These are phyloP conservation scores for Boletus smithii DNA, from an alignment of 1,284 basidiomycete genomes.

Conservation along the genomic window DNA sequence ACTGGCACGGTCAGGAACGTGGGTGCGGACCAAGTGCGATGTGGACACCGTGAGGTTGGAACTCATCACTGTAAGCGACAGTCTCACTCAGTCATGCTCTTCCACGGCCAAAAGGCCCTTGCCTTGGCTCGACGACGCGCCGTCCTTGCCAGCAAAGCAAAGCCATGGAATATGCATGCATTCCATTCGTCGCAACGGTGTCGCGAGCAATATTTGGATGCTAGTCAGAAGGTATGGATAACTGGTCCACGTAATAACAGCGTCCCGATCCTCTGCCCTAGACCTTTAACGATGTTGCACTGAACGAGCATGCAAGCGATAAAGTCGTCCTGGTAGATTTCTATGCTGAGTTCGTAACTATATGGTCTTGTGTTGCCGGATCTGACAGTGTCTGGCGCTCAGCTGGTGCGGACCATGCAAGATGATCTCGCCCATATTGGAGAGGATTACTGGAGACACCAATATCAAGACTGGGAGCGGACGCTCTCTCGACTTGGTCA, in stretches of 20 bases:
- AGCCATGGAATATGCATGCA: conserved; percentile 4
- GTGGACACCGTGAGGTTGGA: too few relatives aligned
- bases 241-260: not conserved
- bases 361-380: not conserved
- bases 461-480: conserved; percentile 50
- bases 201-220: conserved; percentile 36
- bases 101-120: conserved; percentile 11
- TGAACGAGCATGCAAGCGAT: conserved; percentile 38
- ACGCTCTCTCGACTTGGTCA: conserved; percentile 61
- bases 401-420: conserved; percentile 78
- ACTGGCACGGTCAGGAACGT: too few relatives aligned
- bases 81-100: conserved; percentile 14
- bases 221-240: conserved; percentile 28
- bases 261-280: conserved; percentile 21
- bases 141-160: conserved; percentile 3
- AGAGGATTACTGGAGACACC: conserved; percentile 48
- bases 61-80: too few relatives aligned
- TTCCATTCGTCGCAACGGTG: conserved; percentile 30
- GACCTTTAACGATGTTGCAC: conserved; percentile 49
- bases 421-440: conserved; percentile 61
- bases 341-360: conserved; percentile 63
- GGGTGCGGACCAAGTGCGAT: too few relatives aligned
- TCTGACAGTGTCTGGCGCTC: conserved; percentile 10
- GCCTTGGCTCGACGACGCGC: conserved; percentile 8
- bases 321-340: conserved; percentile 70